phyloP scores from a whole-genome alignment of 768 basidiomycete genomes.

The Paxillus rubicundulus region DNA sequence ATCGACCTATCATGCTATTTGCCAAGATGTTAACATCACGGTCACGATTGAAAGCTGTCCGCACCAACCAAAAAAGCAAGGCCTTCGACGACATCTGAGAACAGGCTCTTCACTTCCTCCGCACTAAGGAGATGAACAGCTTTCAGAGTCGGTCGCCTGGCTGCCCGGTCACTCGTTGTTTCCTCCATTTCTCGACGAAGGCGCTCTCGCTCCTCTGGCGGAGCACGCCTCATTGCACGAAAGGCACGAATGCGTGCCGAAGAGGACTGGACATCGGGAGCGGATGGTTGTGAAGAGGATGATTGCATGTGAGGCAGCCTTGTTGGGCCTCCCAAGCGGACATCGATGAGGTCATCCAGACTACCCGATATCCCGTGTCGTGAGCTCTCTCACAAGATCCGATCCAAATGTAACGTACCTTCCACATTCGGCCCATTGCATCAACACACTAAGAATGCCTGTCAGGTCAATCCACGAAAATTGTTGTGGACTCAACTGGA shows the following conservation, averaged over 20 bases:
- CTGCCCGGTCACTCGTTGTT: slow-evolving; percentile 19
- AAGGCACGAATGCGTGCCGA: slow-evolving; percentile 77
- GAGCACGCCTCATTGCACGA: slow-evolving; percentile 61
- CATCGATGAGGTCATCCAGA: slow-evolving; percentile 82
- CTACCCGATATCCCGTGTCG: slow-evolving; percentile 30
- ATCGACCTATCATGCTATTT: slow-evolving; percentile 77
- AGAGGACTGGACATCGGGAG: slow-evolving; percentile 48
- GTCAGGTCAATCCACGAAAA: neutral
- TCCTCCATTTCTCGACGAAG: slow-evolving; percentile 53
- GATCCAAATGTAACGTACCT: slow-evolving; percentile 36
- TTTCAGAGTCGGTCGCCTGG: slow-evolving; percentile 45
- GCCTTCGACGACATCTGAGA: slow-evolving; percentile 84
- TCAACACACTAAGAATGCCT: slow-evolving; percentile 56
- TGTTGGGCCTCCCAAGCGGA: slow-evolving; percentile 63
- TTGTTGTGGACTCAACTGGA: slow-evolving; percentile 58
- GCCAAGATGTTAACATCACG: slow-evolving; percentile 6
- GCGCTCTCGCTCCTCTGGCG: slow-evolving; percentile 61
- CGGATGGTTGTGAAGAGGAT: slow-evolving; percentile 21
- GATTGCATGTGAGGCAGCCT: slow-evolving; percentile 42
- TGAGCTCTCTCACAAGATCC: neutral
- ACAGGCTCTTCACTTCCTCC: slow-evolving; percentile 78
- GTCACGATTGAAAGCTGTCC: neutral
- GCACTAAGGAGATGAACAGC: slow-evolving; percentile 84
- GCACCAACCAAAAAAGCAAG: slow-evolving; percentile 75
- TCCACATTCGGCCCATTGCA: slow-evolving; percentile 94